Conservation (phyloP, 305 asterid species). For the Caryopteris hybrid region DNA sequence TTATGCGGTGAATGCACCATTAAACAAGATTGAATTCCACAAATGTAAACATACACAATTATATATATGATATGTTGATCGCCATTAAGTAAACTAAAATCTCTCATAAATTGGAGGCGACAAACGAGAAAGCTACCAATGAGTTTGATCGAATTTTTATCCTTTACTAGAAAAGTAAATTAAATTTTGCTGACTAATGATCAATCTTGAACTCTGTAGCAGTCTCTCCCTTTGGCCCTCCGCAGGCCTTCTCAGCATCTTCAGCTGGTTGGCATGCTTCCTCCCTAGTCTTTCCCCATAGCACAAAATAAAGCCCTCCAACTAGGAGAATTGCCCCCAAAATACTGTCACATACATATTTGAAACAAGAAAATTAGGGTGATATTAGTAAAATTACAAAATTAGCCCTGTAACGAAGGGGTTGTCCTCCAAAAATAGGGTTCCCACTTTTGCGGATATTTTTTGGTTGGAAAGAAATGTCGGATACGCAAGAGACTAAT, state of each 20-base stretch:
- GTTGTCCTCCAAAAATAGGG: too few species aligned
- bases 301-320: slow-evolving; percentile 77
- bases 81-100: too few species aligned
- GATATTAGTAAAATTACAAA: too few species aligned
- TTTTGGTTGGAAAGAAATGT: too few species aligned
- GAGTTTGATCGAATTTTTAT: background rate
- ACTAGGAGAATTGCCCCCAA: slow-evolving; percentile 69
- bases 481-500: too few species aligned
- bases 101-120: background rate
- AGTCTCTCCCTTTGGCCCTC: slow-evolving; percentile 21
- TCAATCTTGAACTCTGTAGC: background rate
- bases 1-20: too few species aligned
- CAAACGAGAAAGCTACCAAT: background rate
- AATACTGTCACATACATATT: slow-evolving; percentile 43
- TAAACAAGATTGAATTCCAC: too few species aligned
- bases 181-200: too few species aligned
- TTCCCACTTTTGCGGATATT: too few species aligned
- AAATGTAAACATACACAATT: too few species aligned
- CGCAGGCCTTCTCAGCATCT: slow-evolving; percentile 40
- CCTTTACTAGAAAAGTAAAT: background rate
- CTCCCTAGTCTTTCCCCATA: slow-evolving; percentile 82
- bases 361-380: background rate
- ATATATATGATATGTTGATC: too few species aligned
- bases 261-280: slow-evolving; percentile 21
- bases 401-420: too few species aligned